These are phyloP conservation scores for Pestalotiopsis sp. DNA, from an alignment of 2,329 filamentous ascomycete genomes.

Conservation along the genomic window DNA sequence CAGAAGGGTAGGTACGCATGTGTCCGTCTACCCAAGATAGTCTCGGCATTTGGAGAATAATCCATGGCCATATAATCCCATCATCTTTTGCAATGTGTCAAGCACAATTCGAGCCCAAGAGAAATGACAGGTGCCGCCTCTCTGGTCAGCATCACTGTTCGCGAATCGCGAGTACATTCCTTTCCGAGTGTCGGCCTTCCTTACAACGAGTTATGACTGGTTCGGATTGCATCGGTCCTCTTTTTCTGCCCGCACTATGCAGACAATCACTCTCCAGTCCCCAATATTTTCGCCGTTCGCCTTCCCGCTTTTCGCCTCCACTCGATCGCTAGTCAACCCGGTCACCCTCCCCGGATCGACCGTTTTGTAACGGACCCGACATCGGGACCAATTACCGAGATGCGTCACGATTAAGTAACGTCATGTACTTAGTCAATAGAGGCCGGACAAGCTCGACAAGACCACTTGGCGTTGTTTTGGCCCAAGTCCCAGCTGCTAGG, in stretches of 20 bases:
- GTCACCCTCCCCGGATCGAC: background rate
- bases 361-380: background rate
- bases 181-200: background rate
- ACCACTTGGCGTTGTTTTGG: too few species aligned
- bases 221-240: constrained; percentile 3
- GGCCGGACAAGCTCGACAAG: background rate
- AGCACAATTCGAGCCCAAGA: background rate
- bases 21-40: too few species aligned
- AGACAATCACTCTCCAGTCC: background rate
- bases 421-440: constrained; percentile 2
- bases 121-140: background rate
- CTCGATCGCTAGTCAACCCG: background rate
- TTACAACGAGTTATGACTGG: background rate
- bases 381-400: background rate
- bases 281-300: background rate
- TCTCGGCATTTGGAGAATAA: too few species aligned
- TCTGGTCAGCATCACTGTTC: background rate
- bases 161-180: background rate
- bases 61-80: too few species aligned
- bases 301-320: background rate
- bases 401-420: constrained; percentile 5
- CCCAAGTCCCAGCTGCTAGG: too few species aligned
- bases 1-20: background rate
- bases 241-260: background rate
- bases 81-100: background rate